Conservation (phyloP, 2,329 filamentous ascomycete genomes). For the Ceratocystis papillata region DNA sequence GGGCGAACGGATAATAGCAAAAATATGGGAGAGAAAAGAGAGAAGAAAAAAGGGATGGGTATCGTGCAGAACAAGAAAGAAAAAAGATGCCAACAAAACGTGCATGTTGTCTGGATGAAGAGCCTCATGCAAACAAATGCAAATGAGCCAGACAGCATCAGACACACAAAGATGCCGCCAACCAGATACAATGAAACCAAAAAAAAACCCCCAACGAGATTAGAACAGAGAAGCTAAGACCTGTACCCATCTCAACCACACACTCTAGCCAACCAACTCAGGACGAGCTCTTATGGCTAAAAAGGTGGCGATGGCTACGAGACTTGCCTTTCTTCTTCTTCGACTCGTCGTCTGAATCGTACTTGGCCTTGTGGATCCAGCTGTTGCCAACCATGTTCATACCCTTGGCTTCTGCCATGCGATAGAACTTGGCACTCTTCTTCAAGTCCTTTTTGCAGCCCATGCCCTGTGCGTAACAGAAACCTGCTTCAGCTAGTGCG, state of each 20-base stretch:
- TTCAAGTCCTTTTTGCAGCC: constrained; percentile 94
- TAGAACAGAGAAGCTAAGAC: background rate
- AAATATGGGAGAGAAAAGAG: background rate
- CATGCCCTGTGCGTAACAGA: constrained; percentile 87
- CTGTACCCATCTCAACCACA: background rate
- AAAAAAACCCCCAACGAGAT: background rate
- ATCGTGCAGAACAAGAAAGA: constrained; percentile 13
- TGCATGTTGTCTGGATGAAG: background rate
- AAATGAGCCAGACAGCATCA: background rate
- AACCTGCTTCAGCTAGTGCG: constrained; percentile 85
- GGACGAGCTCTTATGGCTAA: constrained; percentile 40
- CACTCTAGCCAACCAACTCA: constrained; percentile 16
- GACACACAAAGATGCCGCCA: background rate
- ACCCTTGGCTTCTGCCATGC: constrained; percentile 80
- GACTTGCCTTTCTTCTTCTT: constrained; percentile 68
- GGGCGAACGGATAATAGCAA: constrained; percentile 9
- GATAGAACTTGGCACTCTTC: constrained; percentile 84
- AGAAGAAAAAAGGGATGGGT: background rate
- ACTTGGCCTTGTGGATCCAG: constrained; percentile 98
- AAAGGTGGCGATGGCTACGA: constrained; percentile 56
- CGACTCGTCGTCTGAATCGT: constrained; percentile 53
- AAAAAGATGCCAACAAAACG: constrained; percentile 2
- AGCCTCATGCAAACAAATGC: background rate
- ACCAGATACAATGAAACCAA: background rate
- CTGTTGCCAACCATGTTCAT: constrained; percentile 98